Conservation (phyloP, 768 basidiomycete species). For the Hericium coralloides region DNA sequence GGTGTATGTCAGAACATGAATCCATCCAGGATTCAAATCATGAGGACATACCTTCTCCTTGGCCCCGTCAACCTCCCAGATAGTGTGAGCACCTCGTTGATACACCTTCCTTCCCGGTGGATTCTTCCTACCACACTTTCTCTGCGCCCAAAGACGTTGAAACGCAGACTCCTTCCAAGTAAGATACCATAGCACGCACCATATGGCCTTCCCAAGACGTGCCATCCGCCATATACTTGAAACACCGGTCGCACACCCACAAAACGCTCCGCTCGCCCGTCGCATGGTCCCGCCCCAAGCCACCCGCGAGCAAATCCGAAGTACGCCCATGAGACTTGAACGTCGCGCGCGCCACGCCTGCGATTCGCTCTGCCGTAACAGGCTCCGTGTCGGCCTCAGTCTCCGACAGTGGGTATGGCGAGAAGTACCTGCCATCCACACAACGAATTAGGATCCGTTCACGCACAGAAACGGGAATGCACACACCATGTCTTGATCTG, state of each 20-base stretch:
- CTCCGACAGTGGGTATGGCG: slow-evolving; percentile 79
- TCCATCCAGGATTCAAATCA: neutral
- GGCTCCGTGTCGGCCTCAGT: slow-evolving; percentile 45
- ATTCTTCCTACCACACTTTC: slow-evolving; percentile 52
- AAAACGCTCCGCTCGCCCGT: slow-evolving; percentile 43
- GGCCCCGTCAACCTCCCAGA: slow-evolving; percentile 95
- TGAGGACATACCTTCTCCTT: slow-evolving; percentile 56
- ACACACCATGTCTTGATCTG: slow-evolving; percentile 83
- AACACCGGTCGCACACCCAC: slow-evolving; percentile 89
- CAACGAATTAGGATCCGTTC: neutral
- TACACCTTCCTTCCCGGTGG: slow-evolving; percentile 92
- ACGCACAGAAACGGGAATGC: slow-evolving; percentile 3
- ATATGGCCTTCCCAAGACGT: slow-evolving; percentile 63
- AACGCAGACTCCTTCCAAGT: neutral
- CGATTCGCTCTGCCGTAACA: slow-evolving; percentile 22
- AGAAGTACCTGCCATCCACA: slow-evolving; percentile 66
- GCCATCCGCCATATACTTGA: slow-evolving; percentile 90
- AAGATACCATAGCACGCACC: slow-evolving; percentile 27
- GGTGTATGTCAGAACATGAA: neutral
- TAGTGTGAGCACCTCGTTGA: slow-evolving; percentile 77
- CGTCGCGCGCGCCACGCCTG: slow-evolving; percentile 40
- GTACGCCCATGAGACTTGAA: slow-evolving; percentile 62
- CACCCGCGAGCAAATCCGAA: slow-evolving; percentile 62
- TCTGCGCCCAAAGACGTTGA: slow-evolving; percentile 30
- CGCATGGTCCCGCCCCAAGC: slow-evolving; percentile 38